Evolutionary conservation across 2,329 filamentous ascomycete species (phyloP).

Genomic region (Xylaria sp.): DNA sequence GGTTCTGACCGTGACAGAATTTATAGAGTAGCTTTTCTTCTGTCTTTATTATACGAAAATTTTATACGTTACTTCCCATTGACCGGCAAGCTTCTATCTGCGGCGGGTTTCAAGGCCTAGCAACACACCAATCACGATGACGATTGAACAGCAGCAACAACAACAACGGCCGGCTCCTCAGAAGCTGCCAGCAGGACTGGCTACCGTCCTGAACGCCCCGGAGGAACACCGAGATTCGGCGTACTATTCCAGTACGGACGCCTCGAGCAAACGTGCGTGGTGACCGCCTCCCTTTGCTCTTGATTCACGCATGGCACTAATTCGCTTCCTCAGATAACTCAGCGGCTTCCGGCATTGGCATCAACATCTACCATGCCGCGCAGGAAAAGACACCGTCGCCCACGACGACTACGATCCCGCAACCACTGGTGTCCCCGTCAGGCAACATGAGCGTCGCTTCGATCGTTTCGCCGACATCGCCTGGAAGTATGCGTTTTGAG

Average conservation of each 20-base stretch:
- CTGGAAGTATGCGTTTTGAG: constrained; percentile 57
- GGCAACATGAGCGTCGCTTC: constrained; percentile 73
- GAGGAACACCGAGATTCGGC: constrained; percentile 63
- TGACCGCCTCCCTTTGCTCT: constrained; percentile 20
- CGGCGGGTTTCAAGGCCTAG: neutral
- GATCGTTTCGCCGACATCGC: constrained; percentile 70
- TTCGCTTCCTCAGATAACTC: constrained; percentile 53
- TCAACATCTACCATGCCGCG: constrained; percentile 60
- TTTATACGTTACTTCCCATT: constrained; percentile 13
- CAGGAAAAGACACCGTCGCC: constrained; percentile 72
- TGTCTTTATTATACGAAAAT: neutral
- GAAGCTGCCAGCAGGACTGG: constrained; percentile 60
- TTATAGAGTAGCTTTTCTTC: constrained; percentile 9
- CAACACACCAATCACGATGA: constrained; percentile 45
- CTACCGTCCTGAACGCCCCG: constrained; percentile 61
- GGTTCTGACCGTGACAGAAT: constrained; percentile 9
- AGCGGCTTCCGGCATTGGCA: constrained; percentile 56
- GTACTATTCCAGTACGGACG: constrained; percentile 61
- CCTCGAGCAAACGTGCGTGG: constrained; percentile 62
- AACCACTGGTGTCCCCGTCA: constrained; percentile 65
- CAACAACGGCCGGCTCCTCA: constrained; percentile 50
- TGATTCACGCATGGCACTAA: constrained; percentile 38
- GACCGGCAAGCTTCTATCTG: neutral
- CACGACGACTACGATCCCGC: constrained; percentile 62
- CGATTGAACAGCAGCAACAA: constrained; percentile 49